Evolutionary conservation across 495 filamentous ascomycete genomes (phyloP).

Genomic region (Staphylotrichum longicolle): DNA sequence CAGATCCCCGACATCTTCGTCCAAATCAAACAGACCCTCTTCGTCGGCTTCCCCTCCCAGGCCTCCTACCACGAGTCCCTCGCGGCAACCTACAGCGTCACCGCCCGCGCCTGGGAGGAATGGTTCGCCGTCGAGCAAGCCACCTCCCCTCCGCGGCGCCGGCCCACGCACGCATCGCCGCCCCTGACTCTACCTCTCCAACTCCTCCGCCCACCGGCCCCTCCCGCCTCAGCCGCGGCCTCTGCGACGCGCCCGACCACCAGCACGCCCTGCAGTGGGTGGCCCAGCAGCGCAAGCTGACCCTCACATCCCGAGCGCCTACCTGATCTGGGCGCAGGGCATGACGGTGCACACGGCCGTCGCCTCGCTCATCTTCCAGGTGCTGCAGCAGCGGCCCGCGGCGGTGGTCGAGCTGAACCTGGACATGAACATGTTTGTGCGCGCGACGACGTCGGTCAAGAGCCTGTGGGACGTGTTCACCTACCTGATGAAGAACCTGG

Average conservation of each 20-base stretch:
- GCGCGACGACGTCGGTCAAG: slow-evolving; percentile 9
- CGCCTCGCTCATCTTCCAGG: slow-evolving; percentile 20
- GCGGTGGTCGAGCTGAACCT: slow-evolving; percentile 6
- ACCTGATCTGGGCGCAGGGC: slow-evolving; percentile 24
- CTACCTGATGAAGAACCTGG: slow-evolving; percentile 10
- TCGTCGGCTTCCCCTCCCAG: slow-evolving; percentile 16
- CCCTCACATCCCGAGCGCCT: slow-evolving; percentile 13
- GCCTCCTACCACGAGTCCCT: slow-evolving; percentile 21
- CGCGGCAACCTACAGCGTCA: slow-evolving; percentile 23
- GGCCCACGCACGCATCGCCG: neutral
- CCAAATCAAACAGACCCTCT: slow-evolving; percentile 22
- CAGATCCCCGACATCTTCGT: slow-evolving; percentile 14
- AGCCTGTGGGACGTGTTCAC: slow-evolving; percentile 18
- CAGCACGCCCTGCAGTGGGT: slow-evolving; percentile 26
- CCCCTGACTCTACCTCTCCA: no score
- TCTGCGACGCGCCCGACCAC: slow-evolving; percentile 25
- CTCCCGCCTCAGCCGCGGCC: slow-evolving; percentile 16
- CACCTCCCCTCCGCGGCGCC: slow-evolving; percentile 18
- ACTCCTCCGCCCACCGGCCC: neutral
- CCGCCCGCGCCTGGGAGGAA: slow-evolving; percentile 19
- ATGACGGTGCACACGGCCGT: slow-evolving; percentile 26
- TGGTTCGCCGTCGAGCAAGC: slow-evolving; percentile 23
- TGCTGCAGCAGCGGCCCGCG: slow-evolving; percentile 22
- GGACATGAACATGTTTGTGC: slow-evolving; percentile 11
- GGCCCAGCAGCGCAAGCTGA: slow-evolving; percentile 8